Evolutionary conservation across 2,329 filamentous ascomycete genomes (phyloP).

Genomic region (Cladosporium sp.): DNA sequence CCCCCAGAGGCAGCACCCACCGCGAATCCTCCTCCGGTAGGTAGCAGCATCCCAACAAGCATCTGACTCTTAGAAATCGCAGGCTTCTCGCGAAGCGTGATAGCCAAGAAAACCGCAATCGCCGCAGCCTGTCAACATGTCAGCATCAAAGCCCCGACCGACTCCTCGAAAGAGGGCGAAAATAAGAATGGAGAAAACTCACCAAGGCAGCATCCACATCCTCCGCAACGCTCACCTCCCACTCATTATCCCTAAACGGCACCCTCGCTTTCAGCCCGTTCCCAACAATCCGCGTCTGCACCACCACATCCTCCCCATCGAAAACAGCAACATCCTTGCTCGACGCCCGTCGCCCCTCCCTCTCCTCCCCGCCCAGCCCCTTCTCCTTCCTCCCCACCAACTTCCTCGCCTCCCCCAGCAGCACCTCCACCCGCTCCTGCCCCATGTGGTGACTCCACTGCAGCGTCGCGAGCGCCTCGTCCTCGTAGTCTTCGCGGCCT

Average conservation of each 20-base stretch:
- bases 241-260: slow-evolving; percentile 6
- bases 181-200: neutral
- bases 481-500: neutral
- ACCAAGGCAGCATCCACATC: neutral
- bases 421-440: no score
- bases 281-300: slow-evolving; percentile 3
- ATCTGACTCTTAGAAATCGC: slow-evolving; percentile 2
- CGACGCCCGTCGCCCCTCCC: neutral
- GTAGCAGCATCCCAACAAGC: neutral
- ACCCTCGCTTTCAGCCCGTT: neutral
- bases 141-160: neutral
- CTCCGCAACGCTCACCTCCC: slow-evolving; percentile 2
- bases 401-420: neutral
- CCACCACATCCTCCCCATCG: neutral
- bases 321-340: slow-evolving; percentile 2
- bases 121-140: neutral
- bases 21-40: neutral
- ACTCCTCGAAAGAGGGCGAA: neutral
- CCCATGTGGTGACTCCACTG: no score
- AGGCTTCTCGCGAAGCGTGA: slow-evolving; percentile 3
- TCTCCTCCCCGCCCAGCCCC: neutral
- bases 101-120: slow-evolving; percentile 1
- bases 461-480: neutral
- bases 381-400: neutral
- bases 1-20: neutral